Percentiles rank a stretch among this genome's conserved stretches.
These are phyloP conservation scores for Dioszegia crocea DNA, from an alignment of 768 basidiomycete genomes.

Conservation along the genomic window DNA sequence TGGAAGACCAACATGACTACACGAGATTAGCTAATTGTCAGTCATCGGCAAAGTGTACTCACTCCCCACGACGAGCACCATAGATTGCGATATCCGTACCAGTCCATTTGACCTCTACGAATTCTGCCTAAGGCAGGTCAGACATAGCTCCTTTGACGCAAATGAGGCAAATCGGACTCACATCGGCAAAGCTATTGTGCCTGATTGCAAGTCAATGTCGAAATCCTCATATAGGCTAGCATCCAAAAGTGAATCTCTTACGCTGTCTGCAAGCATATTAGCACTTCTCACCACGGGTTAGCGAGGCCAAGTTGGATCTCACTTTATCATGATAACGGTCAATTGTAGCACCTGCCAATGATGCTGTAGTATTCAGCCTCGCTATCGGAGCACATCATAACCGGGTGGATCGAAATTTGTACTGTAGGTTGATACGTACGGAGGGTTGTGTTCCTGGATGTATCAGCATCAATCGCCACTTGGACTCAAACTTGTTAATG, in stretches of 20 bases:
- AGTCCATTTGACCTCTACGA: conserved; percentile 27
- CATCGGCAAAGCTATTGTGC: conserved; percentile 21
- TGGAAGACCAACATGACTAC: conserved; percentile 5
- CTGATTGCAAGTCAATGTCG: conserved; percentile 6
- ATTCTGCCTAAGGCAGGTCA: conserved; percentile 28
- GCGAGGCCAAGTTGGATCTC: too few species aligned
- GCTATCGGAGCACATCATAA: too few species aligned
- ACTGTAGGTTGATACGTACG: too few species aligned
- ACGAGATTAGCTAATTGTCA: conserved; percentile 3
- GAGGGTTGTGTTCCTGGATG: neutral
- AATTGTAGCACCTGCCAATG: conserved; percentile 5
- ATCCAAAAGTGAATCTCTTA: too few species aligned
- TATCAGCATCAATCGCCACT: neutral
- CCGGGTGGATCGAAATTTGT: too few species aligned
- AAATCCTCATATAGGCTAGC: too few species aligned
- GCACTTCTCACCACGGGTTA: too few species aligned
- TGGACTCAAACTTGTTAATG: neutral
- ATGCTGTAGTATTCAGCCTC: neutral
- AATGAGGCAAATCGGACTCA: too few species aligned
- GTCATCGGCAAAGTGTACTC: too few species aligned
- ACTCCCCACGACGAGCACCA: conserved; percentile 34
- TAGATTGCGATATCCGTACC: conserved; percentile 37
- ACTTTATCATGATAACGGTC: conserved; percentile 15
- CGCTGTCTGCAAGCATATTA: too few species aligned
- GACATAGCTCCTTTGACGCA: too few species aligned